Evolutionary conservation across 306 rosid species (phyloP).

Genomic region (Sindora glabra): DNA sequence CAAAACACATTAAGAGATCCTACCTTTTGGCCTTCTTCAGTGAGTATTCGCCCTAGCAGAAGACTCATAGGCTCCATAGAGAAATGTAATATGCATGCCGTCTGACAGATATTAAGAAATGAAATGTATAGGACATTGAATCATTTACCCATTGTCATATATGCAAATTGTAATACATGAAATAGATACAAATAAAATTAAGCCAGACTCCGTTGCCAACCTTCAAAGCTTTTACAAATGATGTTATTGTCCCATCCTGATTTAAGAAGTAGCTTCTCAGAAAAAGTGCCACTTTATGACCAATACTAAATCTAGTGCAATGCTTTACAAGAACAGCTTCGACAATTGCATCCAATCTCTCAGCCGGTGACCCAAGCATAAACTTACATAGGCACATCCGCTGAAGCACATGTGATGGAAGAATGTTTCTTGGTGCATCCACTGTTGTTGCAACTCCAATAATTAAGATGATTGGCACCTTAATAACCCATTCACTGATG

Average conservation of each 20-base stretch:
- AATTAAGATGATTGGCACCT: slow-evolving; percentile 70
- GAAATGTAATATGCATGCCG: slow-evolving; percentile 78
- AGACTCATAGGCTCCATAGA: slow-evolving; percentile 69
- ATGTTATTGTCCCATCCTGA: slow-evolving; percentile 88
- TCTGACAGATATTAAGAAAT: slow-evolving; percentile 38
- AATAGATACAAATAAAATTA: slow-evolving; percentile 9
- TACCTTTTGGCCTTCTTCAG: slow-evolving; percentile 47
- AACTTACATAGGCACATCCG: slow-evolving; percentile 56
- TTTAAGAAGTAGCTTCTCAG: slow-evolving; percentile 74
- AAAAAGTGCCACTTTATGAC: slow-evolving; percentile 80
- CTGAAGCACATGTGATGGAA: slow-evolving; percentile 72
- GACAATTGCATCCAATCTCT: slow-evolving; percentile 85
- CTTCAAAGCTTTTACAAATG: slow-evolving; percentile 87
- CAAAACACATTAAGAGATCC: slow-evolving; percentile 14
- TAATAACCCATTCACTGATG: slow-evolving; percentile 79
- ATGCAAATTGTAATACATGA: not conserved
- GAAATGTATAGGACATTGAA: slow-evolving; percentile 10
- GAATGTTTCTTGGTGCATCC: slow-evolving; percentile 56
- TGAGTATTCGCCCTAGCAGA: slow-evolving; percentile 39
- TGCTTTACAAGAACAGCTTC: slow-evolving; percentile 77
- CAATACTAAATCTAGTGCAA: slow-evolving; percentile 52
- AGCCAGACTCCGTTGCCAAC: slow-evolving; percentile 30
- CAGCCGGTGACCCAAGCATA: slow-evolving; percentile 63
- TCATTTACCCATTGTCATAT: not conserved
- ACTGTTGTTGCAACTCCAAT: slow-evolving; percentile 87